Percentiles rank a stretch among this genome's conserved stretches.
phyloP scores from a whole-genome alignment of 2,329 filamentous ascomycete genomes.

The Aspergillus vadensis region DNA sequence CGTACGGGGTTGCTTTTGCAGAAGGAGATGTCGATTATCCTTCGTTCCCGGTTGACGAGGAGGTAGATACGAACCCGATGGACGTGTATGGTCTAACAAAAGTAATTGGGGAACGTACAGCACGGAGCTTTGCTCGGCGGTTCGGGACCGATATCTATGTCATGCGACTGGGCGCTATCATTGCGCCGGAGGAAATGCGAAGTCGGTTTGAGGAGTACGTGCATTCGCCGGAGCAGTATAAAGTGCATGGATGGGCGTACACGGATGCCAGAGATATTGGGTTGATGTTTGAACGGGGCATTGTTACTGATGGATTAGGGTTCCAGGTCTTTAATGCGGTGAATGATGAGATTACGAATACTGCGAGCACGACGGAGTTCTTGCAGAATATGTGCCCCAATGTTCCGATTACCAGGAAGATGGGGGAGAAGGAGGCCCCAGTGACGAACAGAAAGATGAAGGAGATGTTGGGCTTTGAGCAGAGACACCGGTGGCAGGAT shows the following conservation, averaged over 20 bases:
- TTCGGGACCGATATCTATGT: constrained; percentile 62
- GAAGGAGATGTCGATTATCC: constrained; percentile 61
- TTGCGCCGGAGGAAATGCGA: constrained; percentile 60
- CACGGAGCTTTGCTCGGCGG: constrained; percentile 58
- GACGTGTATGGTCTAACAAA: constrained; percentile 65
- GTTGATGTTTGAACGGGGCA: constrained; percentile 59
- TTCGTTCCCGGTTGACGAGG: constrained; percentile 61
- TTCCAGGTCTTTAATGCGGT: constrained; percentile 68
- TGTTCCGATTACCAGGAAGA: constrained; percentile 55
- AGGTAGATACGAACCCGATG: constrained; percentile 61
- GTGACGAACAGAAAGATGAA: constrained; percentile 63
- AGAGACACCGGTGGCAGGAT: constrained; percentile 49
- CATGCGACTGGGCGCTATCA: constrained; percentile 62
- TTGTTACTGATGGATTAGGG: constrained; percentile 58
- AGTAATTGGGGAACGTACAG: constrained; percentile 60
- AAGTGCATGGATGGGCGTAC: constrained; percentile 64
- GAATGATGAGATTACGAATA: constrained; percentile 61
- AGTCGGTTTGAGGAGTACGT: constrained; percentile 56
- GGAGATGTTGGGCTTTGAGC: constrained; percentile 60
- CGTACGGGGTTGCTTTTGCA: constrained; percentile 64
- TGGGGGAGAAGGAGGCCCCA: constrained; percentile 62
- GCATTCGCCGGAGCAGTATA: constrained; percentile 52
- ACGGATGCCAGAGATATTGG: constrained; percentile 63
- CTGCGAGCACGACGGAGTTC: constrained; percentile 56
- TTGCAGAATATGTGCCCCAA: constrained; percentile 53